A percentile compares a stretch with the other conserved stretches of the same genome.
Evolutionary conservation across 345 rosid genomes (phyloP).

Genomic region (Limnanthes douglasii): DNA sequence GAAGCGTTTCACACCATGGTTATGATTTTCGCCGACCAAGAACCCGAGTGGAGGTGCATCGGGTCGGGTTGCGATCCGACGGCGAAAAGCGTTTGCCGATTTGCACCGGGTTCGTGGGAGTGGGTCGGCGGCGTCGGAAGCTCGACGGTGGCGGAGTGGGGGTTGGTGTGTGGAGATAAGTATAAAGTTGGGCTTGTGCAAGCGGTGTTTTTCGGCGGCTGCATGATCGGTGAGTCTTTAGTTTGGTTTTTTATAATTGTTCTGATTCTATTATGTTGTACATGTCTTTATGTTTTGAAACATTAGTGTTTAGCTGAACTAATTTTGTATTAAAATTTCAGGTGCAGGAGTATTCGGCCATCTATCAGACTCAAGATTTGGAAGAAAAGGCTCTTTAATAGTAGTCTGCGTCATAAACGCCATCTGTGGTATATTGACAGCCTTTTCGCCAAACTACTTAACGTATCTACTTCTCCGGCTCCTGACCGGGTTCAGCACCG

Average conservation of each 20-base stretch:
- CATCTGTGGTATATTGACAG: slow-evolving; percentile 57
- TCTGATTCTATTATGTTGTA: too few relatives aligned
- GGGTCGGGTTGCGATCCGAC: slow-evolving; percentile 29
- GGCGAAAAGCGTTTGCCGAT: slow-evolving; percentile 21
- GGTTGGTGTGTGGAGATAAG: slow-evolving; percentile 59
- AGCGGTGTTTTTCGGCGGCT: slow-evolving; percentile 72
- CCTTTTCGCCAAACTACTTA: slow-evolving; percentile 56
- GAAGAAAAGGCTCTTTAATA: slow-evolving; percentile 84
- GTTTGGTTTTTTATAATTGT: too few relatives aligned
- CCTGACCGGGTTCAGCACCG: slow-evolving; percentile 84
- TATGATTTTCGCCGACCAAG: slow-evolving; percentile 81
- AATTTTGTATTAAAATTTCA: too few relatives aligned
- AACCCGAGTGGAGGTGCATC: slow-evolving; percentile 41
- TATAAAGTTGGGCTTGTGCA: slow-evolving; percentile 81
- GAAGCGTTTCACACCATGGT: slow-evolving; percentile 96
- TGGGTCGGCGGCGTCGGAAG: slow-evolving; percentile 44
- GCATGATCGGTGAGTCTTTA: slow-evolving; percentile 91
- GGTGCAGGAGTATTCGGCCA: slow-evolving; percentile 95
- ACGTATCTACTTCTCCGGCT: slow-evolving; percentile 50
- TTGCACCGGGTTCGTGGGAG: slow-evolving; percentile 56
- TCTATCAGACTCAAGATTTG: slow-evolving; percentile 74
- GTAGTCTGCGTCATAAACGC: slow-evolving; percentile 62
- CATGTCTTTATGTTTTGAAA: too few relatives aligned
- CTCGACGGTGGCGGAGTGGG: slow-evolving; percentile 90
- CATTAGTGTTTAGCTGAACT: too few relatives aligned